Conservation (phyloP, 2,329 filamentous ascomycete species). For the Scedosporium apiospermum region DNA sequence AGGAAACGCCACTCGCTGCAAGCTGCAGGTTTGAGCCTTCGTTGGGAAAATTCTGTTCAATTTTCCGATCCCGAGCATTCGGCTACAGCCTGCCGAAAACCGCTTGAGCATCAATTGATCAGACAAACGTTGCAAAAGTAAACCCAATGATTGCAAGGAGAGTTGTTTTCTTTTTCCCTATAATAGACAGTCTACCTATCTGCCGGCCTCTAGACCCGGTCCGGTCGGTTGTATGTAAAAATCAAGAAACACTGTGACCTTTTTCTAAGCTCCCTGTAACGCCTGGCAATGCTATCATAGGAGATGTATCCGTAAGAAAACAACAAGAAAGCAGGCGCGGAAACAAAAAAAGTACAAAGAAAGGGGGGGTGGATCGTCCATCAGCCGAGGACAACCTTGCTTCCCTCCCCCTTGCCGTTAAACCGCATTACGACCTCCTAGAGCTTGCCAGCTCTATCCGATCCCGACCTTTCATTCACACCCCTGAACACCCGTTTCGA, state of each 20-base stretch:
- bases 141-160: too few species aligned
- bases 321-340: not conserved
- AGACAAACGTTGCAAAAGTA: too few species aligned
- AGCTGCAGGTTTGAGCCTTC: not conserved
- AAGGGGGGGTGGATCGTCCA: not conserved
- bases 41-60: too few species aligned
- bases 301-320: not conserved
- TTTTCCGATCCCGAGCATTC: too few species aligned
- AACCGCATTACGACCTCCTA: not conserved
- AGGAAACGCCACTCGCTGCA: not conserved
- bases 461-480: constrained; percentile 49
- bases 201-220: not conserved
- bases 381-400: too few species aligned
- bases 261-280: not conserved
- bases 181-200: not conserved
- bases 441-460: not conserved
- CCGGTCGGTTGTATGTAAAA: not conserved
- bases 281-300: not conserved
- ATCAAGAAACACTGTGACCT: not conserved
- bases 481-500: constrained; percentile 79
- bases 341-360: not conserved
- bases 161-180: not conserved
- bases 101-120: too few species aligned
- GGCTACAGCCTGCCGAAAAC: too few species aligned
- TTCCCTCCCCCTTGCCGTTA: not conserved